Conservation (phyloP, 1,284 basidiomycete species). For the Amylostereum areolatum region DNA sequence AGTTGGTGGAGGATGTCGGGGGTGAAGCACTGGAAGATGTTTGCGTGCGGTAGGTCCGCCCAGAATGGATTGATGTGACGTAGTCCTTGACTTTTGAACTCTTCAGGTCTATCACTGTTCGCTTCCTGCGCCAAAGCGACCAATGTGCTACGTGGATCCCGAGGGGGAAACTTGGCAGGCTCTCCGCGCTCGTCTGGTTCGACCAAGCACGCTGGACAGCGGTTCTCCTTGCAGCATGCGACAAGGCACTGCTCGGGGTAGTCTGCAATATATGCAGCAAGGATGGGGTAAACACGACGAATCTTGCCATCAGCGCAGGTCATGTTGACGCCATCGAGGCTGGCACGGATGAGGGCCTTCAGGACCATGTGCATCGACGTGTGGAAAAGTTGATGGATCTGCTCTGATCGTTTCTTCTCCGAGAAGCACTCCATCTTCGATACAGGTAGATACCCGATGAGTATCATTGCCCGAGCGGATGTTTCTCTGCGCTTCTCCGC, state of each 20-base stretch:
- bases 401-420: background rate
- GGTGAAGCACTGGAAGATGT: constrained; percentile 21
- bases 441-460: background rate
- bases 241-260: constrained; percentile 23
- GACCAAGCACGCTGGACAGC: constrained; percentile 16
- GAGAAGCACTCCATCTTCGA: constrained; percentile 11
- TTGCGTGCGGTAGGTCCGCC: constrained; percentile 17
- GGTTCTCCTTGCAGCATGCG: constrained; percentile 16
- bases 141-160: constrained; percentile 5
- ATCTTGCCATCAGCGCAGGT: constrained; percentile 14
- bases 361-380: constrained; percentile 18
- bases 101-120: constrained; percentile 1
- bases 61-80: constrained; percentile 19
- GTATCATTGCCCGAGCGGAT: background rate
- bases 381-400: constrained; percentile 18
- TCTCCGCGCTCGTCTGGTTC: constrained; percentile 7
- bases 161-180: constrained; percentile 2
- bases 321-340: constrained; percentile 16
- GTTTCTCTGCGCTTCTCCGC: background rate
- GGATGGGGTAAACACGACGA: constrained; percentile 13
- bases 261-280: constrained; percentile 21
- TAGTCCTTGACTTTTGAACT: constrained; percentile 6
- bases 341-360: constrained; percentile 11
- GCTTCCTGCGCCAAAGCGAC: background rate
- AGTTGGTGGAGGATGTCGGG: constrained; percentile 27